phyloP scores from a whole-genome alignment of 2,329 filamentous ascomycete species.

The Colletotrichum plurivorum region DNA sequence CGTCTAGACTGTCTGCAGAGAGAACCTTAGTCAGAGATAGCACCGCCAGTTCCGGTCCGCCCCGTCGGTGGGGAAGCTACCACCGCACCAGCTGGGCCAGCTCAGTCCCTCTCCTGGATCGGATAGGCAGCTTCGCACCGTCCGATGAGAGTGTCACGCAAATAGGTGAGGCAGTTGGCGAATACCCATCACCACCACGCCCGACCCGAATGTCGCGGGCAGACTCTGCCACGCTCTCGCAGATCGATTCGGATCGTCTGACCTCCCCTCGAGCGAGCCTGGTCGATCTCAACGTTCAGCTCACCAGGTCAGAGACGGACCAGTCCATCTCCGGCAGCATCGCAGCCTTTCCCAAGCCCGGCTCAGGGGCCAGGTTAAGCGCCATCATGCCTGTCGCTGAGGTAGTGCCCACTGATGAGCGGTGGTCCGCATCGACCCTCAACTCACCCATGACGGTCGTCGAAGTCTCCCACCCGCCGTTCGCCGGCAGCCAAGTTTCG shows the following conservation, averaged over 20 bases:
- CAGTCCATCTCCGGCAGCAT: conserved; percentile 34
- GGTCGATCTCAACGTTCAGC: neutral
- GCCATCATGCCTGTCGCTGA: conserved; percentile 58
- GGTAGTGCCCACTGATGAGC: conserved; percentile 46
- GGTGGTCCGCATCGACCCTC: conserved; percentile 39
- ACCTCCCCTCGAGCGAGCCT: conserved; percentile 27
- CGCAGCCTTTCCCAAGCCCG: conserved; percentile 21
- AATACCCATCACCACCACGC: neutral
- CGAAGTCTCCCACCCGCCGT: conserved; percentile 19
- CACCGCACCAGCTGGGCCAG: conserved; percentile 41
- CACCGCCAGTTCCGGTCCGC: conserved; percentile 30
- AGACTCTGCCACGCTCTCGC: conserved; percentile 40
- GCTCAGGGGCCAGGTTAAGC: conserved; percentile 46
- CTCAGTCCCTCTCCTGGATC: conserved; percentile 40
- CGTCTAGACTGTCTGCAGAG: conserved; percentile 1
- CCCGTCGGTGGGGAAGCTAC: conserved; percentile 38
- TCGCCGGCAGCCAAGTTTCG: neutral
- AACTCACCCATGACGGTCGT: conserved; percentile 29
- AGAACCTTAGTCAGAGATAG: conserved; percentile 30
- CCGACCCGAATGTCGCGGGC: conserved; percentile 19
- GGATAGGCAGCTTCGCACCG: conserved; percentile 40
- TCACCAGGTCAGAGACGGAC: neutral
- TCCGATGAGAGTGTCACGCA: conserved; percentile 26
- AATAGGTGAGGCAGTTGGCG: neutral
- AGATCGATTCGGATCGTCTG: conserved; percentile 33